These are phyloP conservation scores for Scheffersomyces parashehatae DNA, from an alignment of 1,139 yeast genomes.

Conservation along the genomic window DNA sequence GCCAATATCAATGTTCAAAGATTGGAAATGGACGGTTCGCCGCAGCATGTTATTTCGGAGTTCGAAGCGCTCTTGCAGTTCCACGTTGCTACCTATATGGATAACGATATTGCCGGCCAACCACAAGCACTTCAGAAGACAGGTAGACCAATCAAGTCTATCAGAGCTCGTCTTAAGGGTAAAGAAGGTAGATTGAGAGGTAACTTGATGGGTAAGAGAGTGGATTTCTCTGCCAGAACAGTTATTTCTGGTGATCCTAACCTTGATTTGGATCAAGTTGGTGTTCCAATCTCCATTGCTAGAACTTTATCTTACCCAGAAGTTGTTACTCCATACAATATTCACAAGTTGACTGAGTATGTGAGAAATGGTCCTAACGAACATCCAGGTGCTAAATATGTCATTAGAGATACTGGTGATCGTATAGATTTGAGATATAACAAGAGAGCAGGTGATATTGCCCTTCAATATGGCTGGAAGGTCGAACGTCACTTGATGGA, in stretches of 20 bases:
- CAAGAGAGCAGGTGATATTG: constrained; percentile 97
- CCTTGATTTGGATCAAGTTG: constrained; percentile 95
- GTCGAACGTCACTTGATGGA: constrained; percentile 98
- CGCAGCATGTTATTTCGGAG: constrained; percentile 96
- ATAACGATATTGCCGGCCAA: constrained; percentile 99
- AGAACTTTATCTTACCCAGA: constrained; percentile 95
- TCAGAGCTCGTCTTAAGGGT: constrained; percentile 98
- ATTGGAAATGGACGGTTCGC: constrained; percentile 97
- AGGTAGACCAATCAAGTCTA: constrained; percentile 97
- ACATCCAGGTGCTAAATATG: constrained; percentile 99
- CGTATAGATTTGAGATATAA: constrained; percentile 96
- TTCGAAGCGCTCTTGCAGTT: constrained; percentile 94
- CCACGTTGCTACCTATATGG: constrained; percentile 99
- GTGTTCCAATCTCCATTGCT: constrained; percentile 97
- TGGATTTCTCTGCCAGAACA: constrained; percentile 97
- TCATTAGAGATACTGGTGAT: constrained; percentile 97
- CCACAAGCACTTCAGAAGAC: constrained; percentile 99
- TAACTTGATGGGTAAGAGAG: constrained; percentile 99
- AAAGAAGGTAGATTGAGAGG: constrained; percentile 99
- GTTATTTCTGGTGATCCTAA: constrained; percentile 99
- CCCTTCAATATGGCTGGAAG: constrained; percentile 97
- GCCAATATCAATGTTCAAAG: constrained; percentile 96
- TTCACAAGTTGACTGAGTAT: constrained; percentile 85
- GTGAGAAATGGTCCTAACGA: constrained; percentile 98
- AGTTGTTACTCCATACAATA: constrained; percentile 95